Evolutionary conservation across 1,284 basidiomycete species (phyloP), one percentile per base, ranked within the genome.

Genomic region (Rhodotorula sp.): DNA sequence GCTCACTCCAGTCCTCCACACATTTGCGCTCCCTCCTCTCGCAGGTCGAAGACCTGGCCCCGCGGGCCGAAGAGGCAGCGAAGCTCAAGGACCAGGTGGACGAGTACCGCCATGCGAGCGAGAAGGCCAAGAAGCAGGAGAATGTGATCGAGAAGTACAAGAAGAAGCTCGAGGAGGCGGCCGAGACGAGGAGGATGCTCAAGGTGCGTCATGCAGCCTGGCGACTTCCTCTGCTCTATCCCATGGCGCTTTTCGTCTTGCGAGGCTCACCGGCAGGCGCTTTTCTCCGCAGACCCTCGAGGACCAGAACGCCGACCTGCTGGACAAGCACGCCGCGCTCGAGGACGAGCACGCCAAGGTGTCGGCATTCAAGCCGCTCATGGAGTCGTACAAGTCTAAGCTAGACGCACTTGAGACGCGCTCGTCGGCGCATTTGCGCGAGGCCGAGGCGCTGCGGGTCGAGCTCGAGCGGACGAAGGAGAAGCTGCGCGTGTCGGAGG

Each of bases 71-170:
- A 72, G 88, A 93, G 77, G 89, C 89, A 2, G 85, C 83, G 8
- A 87, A 87, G 74, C 84, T 98, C 70, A 95, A 93, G 80, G 96
- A 98, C 79, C 90, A 97, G 81, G 85, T 97, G 2, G 96, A 99
- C 79, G 96, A 98, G 90, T 93, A 81, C 52, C 63, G 66, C 13
- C 78, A 79, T 48, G 89, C 92, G 7, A 91, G 91, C 7, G 96
- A 97, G 77, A 91, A 89, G 73, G 84, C 94, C 48, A 90, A 92
- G 79, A 97, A 96, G 84, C 91, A 90, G 10, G 96, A 98, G 81
- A 96, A 96, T 78, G 94, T 96, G 48, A 93, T 97, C 86, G 94
- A 98, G 82, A 99, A 98, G 82, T 97, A 97, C 84, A 96, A 96
- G 85, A 96, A 93, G 86, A 98, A 98, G 83, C 86, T 98, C 7